Base-by-base conservation (phyloP, 1,139 yeast species). In the Protomyces macrosporus region DNA sequence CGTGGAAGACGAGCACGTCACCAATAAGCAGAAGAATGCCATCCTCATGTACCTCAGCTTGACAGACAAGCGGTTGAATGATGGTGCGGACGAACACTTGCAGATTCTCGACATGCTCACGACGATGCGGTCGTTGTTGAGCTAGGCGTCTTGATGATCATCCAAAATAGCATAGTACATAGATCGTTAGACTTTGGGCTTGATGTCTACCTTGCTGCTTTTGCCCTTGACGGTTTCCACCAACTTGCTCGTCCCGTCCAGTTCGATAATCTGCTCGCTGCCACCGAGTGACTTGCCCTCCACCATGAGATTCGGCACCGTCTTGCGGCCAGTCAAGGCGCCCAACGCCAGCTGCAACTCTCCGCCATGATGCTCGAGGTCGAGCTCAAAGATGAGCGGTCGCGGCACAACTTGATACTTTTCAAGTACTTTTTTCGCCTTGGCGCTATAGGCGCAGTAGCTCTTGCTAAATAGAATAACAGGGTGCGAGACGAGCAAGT, bases 251-350 rank as follows among this genome's bases (percentile, higher is more conserved):
- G 78, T 77, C 34, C 78, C 78, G 71, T 89, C 93, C 67, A 88
- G 77, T 53, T 77, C 80, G 42, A 76, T 78, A 72, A 93, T 84
- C 67, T 90, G 97, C 74, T 90, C 97, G 63, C 84, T 83, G 66
- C 98, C 98, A 67, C 98, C 98, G 71, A 93, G 84, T 78, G 90
- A 97, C 77, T 89, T 81, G 66, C 96, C 97, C 60, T 82, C 85
- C 74, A 93, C 90, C 77, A 87, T 90, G 69, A 93, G 83, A 76
- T 88, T 91, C 68, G 98, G 98, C 66, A 93, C 98, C 50, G 97
- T 90, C 70, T 84, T 81, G 79, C 93, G 98, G 67, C 97, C 96
- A 51, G 95, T 87, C 68, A 90, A 75, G 72, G 87, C 85, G 55
- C 73, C 74, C 68, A 93, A 81, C 65, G 95, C 95, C 60, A 81